Evolutionary conservation across 1,284 basidiomycete genomes (phyloP), one percentile per base, ranked within the genome.

Genomic region (Pisolithus thermaeus): DNA sequence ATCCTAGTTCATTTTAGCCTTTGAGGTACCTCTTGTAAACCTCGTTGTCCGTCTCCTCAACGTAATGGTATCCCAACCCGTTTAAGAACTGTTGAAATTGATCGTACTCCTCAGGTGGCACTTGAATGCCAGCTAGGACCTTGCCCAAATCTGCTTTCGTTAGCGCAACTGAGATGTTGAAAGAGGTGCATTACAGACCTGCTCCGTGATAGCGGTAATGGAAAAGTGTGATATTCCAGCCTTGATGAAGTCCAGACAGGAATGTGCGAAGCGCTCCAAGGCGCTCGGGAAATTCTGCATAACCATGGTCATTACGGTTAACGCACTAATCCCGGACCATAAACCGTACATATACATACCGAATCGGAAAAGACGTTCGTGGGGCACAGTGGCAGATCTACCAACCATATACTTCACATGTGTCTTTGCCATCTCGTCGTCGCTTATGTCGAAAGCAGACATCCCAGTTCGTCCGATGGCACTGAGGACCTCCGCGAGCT

Each of bases 161-260:
- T 49, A 52, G 46, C 49, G 47, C 54, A 48, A 25, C 18, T 38
- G 22, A 18, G 23, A 27, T 49, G 41, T 53, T 39, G 42, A n/a
- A 25, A 56, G 14, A 35, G 32, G 52, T 43, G 53, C 20, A 30
- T 7, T 28, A 74, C 83, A 56, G 61, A 90, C 92, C 92, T 61
- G 88, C 93, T 30, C 96, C 96, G 60, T 99, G 95, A 68, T 97
- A 97, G 53, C 96, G 80, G 71, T 99, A 99, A 69, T 99, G 97
- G 75, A 98, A 99, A 55, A 99, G 70, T 1, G 92, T 90, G 49
- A 99, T 92, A 70, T 97, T 98, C 93, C 95, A 98, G 14, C 84
- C 87, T 28, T 81, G 76, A 47, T 88, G 87, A 49, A 99, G 69
- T 3, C 87, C 88, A 20, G 84, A 73, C 57, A 97, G 74, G 75